A percentile compares a stretch with the other conserved stretches of the same genome.
Evolutionary conservation across 164 flowering plant genomes (phyloP).

Genomic region (Houttuynia cordata): DNA sequence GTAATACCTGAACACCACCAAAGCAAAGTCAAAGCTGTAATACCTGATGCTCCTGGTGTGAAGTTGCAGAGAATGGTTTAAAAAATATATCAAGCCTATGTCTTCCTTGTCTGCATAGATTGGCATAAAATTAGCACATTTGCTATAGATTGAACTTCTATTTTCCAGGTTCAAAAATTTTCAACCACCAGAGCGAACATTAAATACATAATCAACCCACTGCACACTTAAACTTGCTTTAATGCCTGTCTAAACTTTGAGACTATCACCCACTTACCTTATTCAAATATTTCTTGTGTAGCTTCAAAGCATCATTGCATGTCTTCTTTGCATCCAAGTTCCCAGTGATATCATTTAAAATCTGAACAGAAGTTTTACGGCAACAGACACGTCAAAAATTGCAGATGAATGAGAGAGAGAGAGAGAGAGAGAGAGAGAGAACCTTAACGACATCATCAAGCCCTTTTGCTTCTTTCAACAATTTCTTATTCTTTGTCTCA

Average conservation of each 20-base stretch:
- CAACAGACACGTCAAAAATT: conserved; percentile 4
- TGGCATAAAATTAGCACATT: background rate
- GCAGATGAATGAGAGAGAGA: conserved; percentile 9
- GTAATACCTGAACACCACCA: background rate
- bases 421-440: conserved; percentile 11
- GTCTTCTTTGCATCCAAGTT: conserved; percentile 75
- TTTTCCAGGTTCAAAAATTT: too few species aligned
- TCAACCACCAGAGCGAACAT: background rate
- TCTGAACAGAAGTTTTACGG: conserved; percentile 25
- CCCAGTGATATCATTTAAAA: conserved; percentile 61
- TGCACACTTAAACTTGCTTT: background rate
- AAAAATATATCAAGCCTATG: background rate
- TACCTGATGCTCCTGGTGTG: background rate
- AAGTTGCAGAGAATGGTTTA: background rate
- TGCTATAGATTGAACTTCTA: too few species aligned
- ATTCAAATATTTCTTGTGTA: conserved; percentile 61
- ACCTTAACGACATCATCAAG: conserved; percentile 87
- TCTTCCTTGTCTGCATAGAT: background rate
- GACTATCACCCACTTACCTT: conserved; percentile 20
- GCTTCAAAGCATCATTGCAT: conserved; percentile 59
- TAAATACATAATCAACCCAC: background rate
- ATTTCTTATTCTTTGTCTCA: conserved; percentile 57
- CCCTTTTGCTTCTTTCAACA: conserved; percentile 74
- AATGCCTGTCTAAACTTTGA: background rate
- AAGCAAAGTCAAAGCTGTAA: background rate